These are phyloP conservation scores for Neopestalotiopsis sp. DNA, from an alignment of 2,329 filamentous ascomycete genomes.

Conservation along the genomic window DNA sequence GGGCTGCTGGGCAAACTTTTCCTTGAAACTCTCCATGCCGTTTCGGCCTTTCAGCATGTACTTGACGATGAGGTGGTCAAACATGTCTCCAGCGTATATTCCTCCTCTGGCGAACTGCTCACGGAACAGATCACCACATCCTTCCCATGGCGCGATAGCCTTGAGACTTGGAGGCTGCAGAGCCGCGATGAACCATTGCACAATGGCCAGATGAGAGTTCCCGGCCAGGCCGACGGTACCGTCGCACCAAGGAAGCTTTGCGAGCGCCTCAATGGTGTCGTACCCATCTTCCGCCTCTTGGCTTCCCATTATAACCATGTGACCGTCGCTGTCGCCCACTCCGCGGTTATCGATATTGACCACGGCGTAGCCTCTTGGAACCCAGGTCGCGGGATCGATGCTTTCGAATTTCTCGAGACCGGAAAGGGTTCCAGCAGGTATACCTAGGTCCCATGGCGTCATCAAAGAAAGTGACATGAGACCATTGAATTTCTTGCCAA, in stretches of 20 bases:
- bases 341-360: constrained; percentile 31
- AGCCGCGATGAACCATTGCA: constrained; percentile 30
- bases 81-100: constrained; percentile 27
- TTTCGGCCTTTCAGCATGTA: constrained; percentile 18
- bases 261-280: constrained; percentile 31
- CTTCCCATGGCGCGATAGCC: constrained; percentile 28
- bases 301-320: constrained; percentile 24
- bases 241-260: constrained; percentile 29
- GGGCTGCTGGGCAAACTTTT: constrained; percentile 22
- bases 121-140: constrained; percentile 27
- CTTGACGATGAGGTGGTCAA: constrained; percentile 19
- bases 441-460: constrained; percentile 23
- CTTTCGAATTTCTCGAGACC: constrained; percentile 28
- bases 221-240: constrained; percentile 29
- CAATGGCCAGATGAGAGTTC: constrained; percentile 30
- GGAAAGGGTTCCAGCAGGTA: constrained; percentile 20
- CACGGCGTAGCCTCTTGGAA: constrained; percentile 29
- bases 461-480: constrained; percentile 22
- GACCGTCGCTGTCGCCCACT: constrained; percentile 26
- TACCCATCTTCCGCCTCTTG: constrained; percentile 32
- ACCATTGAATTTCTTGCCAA: constrained; percentile 31
- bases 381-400: constrained; percentile 31
- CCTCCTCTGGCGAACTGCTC: constrained; percentile 30
- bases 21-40: constrained; percentile 21
- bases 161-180: constrained; percentile 22